Evolutionary conservation across 441 rosid species (phyloP).

Genomic region (Corymbia calophylla): DNA sequence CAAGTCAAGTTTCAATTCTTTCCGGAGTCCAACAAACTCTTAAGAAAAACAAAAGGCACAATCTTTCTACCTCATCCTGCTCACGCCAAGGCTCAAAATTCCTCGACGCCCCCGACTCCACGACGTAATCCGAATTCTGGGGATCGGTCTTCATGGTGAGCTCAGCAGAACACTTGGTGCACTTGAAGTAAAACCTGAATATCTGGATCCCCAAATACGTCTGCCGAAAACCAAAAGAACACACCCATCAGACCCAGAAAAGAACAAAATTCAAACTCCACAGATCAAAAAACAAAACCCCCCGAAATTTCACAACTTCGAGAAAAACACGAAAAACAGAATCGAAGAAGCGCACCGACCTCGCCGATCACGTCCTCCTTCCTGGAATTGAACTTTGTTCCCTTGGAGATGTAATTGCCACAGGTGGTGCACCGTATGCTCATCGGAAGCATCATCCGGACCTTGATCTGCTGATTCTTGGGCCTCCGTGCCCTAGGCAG

Average conservation of each 20-base stretch:
- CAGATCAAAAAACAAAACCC: not conserved
- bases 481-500: slow-evolving; percentile 62
- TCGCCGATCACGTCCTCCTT: slow-evolving; percentile 15
- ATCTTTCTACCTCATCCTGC: slow-evolving; percentile 52
- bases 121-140: slow-evolving; percentile 70
- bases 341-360: not conserved
- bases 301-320: not conserved
- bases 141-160: slow-evolving; percentile 80
- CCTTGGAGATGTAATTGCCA: slow-evolving; percentile 47
- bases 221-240: slow-evolving; percentile 20
- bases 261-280: rapidly evolving
- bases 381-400: slow-evolving; percentile 8
- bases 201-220: slow-evolving; percentile 64
- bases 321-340: not conserved
- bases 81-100: slow-evolving; percentile 94
- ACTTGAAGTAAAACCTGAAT: slow-evolving; percentile 17
- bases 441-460: slow-evolving; percentile 31
- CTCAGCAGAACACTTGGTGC: slow-evolving; percentile 64
- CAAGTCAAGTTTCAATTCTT: not conserved
- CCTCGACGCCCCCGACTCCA: slow-evolving; percentile 72
- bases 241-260: not conserved
- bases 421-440: slow-evolving; percentile 79
- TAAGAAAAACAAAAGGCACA: not conserved
- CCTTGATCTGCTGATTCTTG: slow-evolving; percentile 77
- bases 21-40: not conserved